Evolutionary conservation across 169 alveolate species (phyloP), one percentile per base, ranked within the genome.

Genomic region (Plasmodium cynomolgi): DNA sequence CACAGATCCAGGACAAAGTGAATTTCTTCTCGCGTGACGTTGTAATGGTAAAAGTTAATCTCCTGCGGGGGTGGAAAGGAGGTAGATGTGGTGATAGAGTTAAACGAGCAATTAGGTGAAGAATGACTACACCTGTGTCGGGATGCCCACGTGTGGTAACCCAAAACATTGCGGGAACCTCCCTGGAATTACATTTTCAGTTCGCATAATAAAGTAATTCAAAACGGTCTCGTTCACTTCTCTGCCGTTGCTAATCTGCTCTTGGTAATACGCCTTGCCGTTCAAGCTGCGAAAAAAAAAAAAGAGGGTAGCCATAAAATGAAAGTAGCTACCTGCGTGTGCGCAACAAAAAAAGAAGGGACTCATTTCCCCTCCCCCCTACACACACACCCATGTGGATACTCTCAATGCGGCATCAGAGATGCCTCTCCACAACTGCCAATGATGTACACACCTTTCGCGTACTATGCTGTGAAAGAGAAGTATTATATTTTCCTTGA

Each of bases 11-110:
- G 72, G 41, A 88, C 83, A 39, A 26, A 88, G 33, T 88, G 90
- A 39, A 88, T 88, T 58, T 88, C 90, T 79, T 88, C 90, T 11
- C 50, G 17, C 23, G 83, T 88, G 31, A 88, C 71, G 41, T 88
- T 88, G 68, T 88, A 88, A 62, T 88, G 79, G 47, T 79, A 88
- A 44, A 88, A 88, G 47, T 81, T 79, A 39, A 88, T 54, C 23
- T 88, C 94, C 94, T 88, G 47, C 9, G 82, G 23, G 74, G n/a
- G 20, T 20, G 75, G 75, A 71, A 83, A 86, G 29, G 81, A 23
- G 47, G 71, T 31, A 20, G 56, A 11, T 44, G n/a, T 20, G 17
- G 15, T 9, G 37, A 33, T 29, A 68, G 3, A 23, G 41, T 2
- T 29, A 23, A 29, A 23, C 77, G n/a, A 26, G n/a, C 77, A 68